A percentile compares a stretch with the other conserved stretches of the same genome.
These are phyloP conservation scores for Venturiaceae sp. DNA, from an alignment of 2,329 filamentous ascomycete species.

Conservation along the genomic window DNA sequence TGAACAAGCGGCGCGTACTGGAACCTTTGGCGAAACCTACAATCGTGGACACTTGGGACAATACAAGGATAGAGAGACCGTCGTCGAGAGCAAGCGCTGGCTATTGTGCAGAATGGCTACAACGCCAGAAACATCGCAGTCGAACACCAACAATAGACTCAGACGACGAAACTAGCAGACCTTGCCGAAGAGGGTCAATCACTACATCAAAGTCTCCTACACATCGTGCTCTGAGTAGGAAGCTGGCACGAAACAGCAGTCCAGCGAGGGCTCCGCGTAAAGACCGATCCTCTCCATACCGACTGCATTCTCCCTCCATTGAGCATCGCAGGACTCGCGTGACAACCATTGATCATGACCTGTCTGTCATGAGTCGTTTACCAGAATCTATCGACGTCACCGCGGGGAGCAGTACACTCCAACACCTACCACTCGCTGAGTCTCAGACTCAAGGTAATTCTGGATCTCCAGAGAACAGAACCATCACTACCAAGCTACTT, in stretches of 20 bases:
- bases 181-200: neutral
- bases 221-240: neutral
- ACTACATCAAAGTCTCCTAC: neutral
- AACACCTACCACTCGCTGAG: no score
- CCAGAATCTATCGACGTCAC: neutral
- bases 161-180: neutral
- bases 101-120: slow-evolving; percentile 4
- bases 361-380: neutral
- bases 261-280: neutral
- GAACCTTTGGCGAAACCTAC: no score
- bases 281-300: neutral
- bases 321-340: neutral
- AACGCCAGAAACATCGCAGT: neutral
- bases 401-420: neutral
- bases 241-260: neutral
- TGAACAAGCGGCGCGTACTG: neutral
- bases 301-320: neutral
- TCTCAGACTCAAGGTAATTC: no score
- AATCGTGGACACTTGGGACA: neutral
- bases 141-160: neutral
- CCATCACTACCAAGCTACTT: neutral
- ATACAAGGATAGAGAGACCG: slow-evolving; percentile 1
- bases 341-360: neutral
- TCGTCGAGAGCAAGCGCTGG: slow-evolving; percentile 6
- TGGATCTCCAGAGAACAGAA: neutral